These are phyloP conservation scores for Dendrobium officinale DNA, from an alignment of 106 monocot genomes.

Conservation along the genomic window DNA sequence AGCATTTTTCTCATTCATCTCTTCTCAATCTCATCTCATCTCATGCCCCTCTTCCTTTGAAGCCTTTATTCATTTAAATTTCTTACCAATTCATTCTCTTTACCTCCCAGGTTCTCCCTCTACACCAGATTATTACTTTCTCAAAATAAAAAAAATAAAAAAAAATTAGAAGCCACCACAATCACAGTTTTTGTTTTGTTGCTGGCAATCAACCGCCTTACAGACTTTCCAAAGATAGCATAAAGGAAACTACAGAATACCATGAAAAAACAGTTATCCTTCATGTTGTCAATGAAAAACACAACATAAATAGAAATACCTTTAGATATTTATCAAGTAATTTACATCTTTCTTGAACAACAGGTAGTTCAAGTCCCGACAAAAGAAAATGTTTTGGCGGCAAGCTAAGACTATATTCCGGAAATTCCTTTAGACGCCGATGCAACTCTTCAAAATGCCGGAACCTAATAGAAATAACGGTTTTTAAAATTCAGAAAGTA, in stretches of 20 bases:
- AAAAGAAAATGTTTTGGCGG: constrained; percentile 95
- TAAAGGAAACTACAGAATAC: background rate
- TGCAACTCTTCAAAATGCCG: constrained; percentile 97
- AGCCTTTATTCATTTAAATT: background rate
- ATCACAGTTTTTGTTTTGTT: background rate
- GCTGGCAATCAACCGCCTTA: background rate
- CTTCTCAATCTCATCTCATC: too few species aligned
- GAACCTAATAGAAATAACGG: constrained; percentile 45
- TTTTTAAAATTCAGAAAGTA: constrained; percentile 10
- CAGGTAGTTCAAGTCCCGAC: constrained; percentile 72
- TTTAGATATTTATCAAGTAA: constrained; percentile 88
- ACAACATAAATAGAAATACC: constrained; percentile 28
- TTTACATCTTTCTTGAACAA: constrained; percentile 86
- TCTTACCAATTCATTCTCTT: background rate
- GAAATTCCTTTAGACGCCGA: constrained; percentile 80
- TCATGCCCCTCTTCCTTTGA: background rate
- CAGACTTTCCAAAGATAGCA: background rate
- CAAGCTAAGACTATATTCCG: constrained; percentile 80
- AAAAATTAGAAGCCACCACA: background rate
- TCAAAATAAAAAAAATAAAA: background rate
- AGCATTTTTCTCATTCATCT: too few species aligned
- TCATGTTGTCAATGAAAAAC: background rate
- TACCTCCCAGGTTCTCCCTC: too few species aligned
- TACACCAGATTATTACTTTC: background rate
- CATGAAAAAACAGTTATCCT: background rate